Conservation (phyloP, 2,329 filamentous ascomycete species). For the Penicillium sp. region DNA sequence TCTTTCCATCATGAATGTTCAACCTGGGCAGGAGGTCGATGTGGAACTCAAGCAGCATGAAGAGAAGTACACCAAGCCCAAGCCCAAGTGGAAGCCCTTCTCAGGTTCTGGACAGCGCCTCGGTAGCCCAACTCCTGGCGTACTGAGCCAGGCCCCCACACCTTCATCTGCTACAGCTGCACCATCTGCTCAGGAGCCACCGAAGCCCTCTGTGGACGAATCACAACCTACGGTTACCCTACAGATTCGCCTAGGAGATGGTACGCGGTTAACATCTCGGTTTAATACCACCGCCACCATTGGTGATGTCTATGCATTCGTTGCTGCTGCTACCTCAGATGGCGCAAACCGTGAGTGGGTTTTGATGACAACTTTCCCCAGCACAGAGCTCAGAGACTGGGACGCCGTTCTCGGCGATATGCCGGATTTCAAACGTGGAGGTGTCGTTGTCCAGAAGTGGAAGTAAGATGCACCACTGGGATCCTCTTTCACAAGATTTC, state of each 20-base stretch:
- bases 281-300: conserved; percentile 66
- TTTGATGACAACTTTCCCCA: conserved; percentile 66
- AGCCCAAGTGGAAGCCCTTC: conserved; percentile 64
- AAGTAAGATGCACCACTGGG: conserved; percentile 19
- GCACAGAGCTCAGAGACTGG: conserved; percentile 60
- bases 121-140: conserved; percentile 61
- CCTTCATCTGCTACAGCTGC: conserved; percentile 23
- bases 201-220: conserved; percentile 54
- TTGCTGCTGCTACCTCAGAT: conserved; percentile 52
- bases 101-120: conserved; percentile 59
- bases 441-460: conserved; percentile 53
- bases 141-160: conserved; percentile 37
- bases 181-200: conserved; percentile 24
- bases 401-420: conserved; percentile 45
- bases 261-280: conserved; percentile 58
- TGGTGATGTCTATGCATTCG: conserved; percentile 63
- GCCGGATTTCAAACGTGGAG: conserved; percentile 51
- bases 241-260: conserved; percentile 63
- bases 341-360: conserved; percentile 54
- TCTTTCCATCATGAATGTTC: conserved; percentile 61
- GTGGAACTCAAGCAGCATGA: conserved; percentile 64
- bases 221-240: conserved; percentile 58
- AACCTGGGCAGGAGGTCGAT: conserved; percentile 62
- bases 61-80: conserved; percentile 61
- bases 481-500: not conserved